Conservation (phyloP, 345 rosid genomes). For the Rhodamnia rubescens region DNA sequence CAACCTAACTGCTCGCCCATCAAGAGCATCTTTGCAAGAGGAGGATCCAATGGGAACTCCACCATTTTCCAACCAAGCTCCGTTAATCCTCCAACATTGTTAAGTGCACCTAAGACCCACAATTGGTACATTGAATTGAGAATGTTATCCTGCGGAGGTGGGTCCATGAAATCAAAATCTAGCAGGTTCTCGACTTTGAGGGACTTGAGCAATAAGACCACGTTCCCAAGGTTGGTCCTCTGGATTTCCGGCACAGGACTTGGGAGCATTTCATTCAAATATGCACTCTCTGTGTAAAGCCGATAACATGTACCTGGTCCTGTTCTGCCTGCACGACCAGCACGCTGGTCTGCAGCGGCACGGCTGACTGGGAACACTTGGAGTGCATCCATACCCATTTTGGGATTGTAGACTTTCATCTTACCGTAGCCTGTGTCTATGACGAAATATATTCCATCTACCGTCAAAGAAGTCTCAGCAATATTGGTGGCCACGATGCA, state of each 20-base stretch:
- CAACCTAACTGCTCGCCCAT: conserved; percentile 82
- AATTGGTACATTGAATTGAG: conserved; percentile 97
- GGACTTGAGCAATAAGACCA: conserved; percentile 87
- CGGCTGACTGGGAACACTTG: conserved; percentile 96
- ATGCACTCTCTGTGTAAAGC: conserved; percentile 87
- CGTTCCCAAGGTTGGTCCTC: conserved; percentile 93
- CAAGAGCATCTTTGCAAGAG: conserved; percentile 97
- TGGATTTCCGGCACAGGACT: conserved; percentile 98
- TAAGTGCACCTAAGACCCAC: conserved; percentile 95
- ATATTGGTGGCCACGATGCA: conserved; percentile 98
- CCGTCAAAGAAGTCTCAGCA: conserved; percentile 96
- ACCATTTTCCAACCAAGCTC: conserved; percentile 99
- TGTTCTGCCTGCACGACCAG: conserved; percentile 98
- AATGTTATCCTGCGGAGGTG: conserved; percentile 97
- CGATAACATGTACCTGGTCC: conserved; percentile 98
- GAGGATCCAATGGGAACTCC: conserved; percentile 94
- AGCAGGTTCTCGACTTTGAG: conserved; percentile 80
- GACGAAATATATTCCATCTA: conserved; percentile 86
- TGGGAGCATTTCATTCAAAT: conserved; percentile 71
- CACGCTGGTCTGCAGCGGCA: conserved; percentile 95
- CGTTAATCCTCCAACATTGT: conserved; percentile 79
- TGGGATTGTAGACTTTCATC: conserved; percentile 97
- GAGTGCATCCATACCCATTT: conserved; percentile 99
- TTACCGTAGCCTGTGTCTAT: conserved; percentile 95
- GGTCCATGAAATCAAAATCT: conserved; percentile 98